phyloP scores from a whole-genome alignment of 176 grass and related monocot species.

The Zoysia japonica region DNA sequence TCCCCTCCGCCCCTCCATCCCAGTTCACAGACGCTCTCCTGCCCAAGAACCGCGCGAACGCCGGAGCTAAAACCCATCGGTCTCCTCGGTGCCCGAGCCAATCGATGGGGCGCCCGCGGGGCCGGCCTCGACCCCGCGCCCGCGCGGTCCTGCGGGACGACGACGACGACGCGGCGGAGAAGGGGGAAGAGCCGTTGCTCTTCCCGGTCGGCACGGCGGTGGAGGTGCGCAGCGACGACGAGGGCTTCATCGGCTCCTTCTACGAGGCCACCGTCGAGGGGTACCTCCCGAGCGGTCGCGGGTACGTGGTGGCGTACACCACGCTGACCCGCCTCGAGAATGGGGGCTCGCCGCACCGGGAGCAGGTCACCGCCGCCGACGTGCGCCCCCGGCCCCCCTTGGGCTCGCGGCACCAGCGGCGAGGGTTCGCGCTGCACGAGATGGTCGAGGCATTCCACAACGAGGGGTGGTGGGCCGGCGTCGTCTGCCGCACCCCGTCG shows the following conservation, averaged over 20 bases:
- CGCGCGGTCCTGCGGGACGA: neutral
- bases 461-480: conserved; percentile 74
- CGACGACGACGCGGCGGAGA: neutral
- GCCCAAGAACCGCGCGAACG: no score
- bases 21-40: no score
- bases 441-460: conserved; percentile 64
- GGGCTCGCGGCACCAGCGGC: neutral
- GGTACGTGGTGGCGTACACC: conserved; percentile 39
- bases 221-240: conserved; percentile 37
- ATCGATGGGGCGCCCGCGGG: neutral
- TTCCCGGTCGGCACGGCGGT: conserved; percentile 21
- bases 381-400: conserved; percentile 31
- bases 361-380: neutral
- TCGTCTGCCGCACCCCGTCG: conserved; percentile 38
- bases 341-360: conserved; percentile 9
- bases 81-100: no score
- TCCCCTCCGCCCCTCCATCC: no score
- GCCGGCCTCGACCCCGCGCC: no score
- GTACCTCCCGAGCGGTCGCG: neutral
- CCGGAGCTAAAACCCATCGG: no score
- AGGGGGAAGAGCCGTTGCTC: neutral
- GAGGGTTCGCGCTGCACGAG: conserved; percentile 40
- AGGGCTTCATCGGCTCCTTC: conserved; percentile 27
- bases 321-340: conserved; percentile 17
- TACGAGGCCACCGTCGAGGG: conserved; percentile 37